Conservation (phyloP, 768 basidiomycete genomes). For the Boletus eberwhitei region DNA sequence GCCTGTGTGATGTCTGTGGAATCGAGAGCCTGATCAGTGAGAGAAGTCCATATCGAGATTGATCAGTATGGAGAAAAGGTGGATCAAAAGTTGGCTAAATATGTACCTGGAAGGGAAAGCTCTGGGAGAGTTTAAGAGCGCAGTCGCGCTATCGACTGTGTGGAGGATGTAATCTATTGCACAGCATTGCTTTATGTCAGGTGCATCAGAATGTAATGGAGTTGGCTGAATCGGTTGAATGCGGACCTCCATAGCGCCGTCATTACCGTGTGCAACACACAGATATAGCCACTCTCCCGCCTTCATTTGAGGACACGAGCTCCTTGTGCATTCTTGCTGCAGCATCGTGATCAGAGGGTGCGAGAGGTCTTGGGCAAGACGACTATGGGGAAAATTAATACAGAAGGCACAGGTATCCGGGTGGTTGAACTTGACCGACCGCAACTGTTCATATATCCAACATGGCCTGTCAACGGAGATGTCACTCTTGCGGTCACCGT, state of each 20-base stretch:
- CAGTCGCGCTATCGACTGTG: slow-evolving; percentile 91
- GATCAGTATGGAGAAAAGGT: slow-evolving; percentile 21
- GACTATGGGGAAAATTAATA: slow-evolving; percentile 41
- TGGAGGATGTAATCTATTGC: slow-evolving; percentile 96
- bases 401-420: not conserved
- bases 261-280: slow-evolving; percentile 91
- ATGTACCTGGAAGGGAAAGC: slow-evolving; percentile 87
- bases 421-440: slow-evolving; percentile 33
- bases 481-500: slow-evolving; percentile 38
- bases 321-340: slow-evolving; percentile 83
- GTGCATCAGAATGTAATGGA: slow-evolving; percentile 15
- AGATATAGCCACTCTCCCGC: slow-evolving; percentile 98
- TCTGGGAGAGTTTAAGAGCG: slow-evolving; percentile 83
- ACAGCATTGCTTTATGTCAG: slow-evolving; percentile 72
- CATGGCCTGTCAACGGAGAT: slow-evolving; percentile 74
- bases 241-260: slow-evolving; percentile 79
- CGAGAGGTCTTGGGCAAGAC: slow-evolving; percentile 83
- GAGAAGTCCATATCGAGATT: not conserved
- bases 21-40: slow-evolving; percentile 63
- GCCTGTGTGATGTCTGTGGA: slow-evolving; percentile 74
- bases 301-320: slow-evolving; percentile 95
- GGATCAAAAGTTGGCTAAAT: slow-evolving; percentile 14
- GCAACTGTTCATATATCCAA: slow-evolving; percentile 75
- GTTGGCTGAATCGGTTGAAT: not conserved
- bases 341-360: slow-evolving; percentile 82